Conservation (phyloP, 148 eudicot species). For the Oxyria digyna region DNA sequence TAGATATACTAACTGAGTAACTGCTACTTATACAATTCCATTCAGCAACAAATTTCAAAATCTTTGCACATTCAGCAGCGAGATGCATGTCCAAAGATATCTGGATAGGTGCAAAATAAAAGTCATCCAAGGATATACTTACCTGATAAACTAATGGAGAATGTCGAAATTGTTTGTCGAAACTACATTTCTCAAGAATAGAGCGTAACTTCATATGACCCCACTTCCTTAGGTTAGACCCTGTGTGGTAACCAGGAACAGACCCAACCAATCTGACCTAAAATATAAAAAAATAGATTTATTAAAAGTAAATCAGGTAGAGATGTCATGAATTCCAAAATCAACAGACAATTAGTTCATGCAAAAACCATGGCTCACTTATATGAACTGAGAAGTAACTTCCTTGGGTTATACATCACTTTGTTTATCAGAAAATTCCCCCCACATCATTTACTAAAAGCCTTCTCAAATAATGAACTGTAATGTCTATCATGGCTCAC, state of each 20-base stretch:
- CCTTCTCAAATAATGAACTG: background rate
- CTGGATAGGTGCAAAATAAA: background rate
- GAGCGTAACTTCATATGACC: slow-evolving; percentile 91
- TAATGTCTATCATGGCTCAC: background rate
- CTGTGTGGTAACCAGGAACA: slow-evolving; percentile 95
- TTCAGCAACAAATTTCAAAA: background rate
- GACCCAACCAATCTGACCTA: slow-evolving; percentile 95
- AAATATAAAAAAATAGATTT: background rate
- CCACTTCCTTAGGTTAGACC: slow-evolving; percentile 73
- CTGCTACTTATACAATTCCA: no score
- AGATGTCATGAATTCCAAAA: background rate
- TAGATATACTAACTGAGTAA: background rate
- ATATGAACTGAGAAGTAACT: no score
- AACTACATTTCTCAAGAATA: slow-evolving; percentile 57
- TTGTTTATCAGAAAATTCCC: background rate
- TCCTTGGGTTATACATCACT: background rate
- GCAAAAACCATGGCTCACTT: no score
- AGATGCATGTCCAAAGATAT: background rate
- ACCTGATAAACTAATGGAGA: slow-evolving; percentile 96
- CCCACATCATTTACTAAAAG: background rate
- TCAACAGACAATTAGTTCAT: background rate
- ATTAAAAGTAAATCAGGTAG: background rate
- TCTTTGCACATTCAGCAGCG: background rate
- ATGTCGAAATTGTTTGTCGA: slow-evolving; percentile 56
- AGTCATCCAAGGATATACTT: background rate